phyloP scores from a whole-genome alignment of 495 filamentous ascomycete species.

The Lindgomyces ingoldianus region DNA sequence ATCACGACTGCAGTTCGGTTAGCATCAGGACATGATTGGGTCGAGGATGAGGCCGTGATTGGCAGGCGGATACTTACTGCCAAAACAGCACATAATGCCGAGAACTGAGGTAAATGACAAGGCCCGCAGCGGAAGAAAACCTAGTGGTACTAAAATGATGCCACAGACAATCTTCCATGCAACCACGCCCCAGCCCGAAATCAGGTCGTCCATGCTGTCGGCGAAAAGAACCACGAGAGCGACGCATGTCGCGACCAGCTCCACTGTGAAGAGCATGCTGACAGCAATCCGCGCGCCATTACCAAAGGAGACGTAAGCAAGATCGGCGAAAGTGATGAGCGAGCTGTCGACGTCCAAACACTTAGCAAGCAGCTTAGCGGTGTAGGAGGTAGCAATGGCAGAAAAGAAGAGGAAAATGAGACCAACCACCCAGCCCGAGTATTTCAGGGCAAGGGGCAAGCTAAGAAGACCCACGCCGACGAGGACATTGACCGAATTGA shows the following conservation, averaged over 20 bases:
- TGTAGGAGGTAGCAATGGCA: constrained; percentile 78
- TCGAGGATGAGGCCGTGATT: constrained; percentile 1
- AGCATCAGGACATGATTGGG: constrained; percentile 17
- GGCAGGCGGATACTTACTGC: constrained; percentile 61
- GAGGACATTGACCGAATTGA: constrained; percentile 94
- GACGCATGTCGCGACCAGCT: constrained; percentile 85
- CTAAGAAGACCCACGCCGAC: constrained; percentile 89
- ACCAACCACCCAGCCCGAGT: constrained; percentile 89
- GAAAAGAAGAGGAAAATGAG: constrained; percentile 71
- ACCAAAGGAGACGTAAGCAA: constrained; percentile 93
- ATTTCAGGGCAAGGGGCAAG: constrained; percentile 84
- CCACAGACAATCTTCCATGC: constrained; percentile 90
- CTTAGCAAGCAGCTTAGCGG: constrained; percentile 80
- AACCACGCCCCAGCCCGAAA: constrained; percentile 69
- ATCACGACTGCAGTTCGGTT: constrained; percentile 62
- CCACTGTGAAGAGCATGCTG: constrained; percentile 82
- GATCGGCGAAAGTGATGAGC: constrained; percentile 84
- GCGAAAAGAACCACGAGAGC: constrained; percentile 92
- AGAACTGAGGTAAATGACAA: constrained; percentile 89
- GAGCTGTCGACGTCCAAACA: constrained; percentile 85
- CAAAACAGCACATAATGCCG: constrained; percentile 83
- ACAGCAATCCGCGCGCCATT: constrained; percentile 74
- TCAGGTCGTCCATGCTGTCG: constrained; percentile 78
- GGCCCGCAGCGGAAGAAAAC: constrained; percentile 79
- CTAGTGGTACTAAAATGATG: constrained; percentile 76